phyloP scores from a whole-genome alignment of 768 basidiomycete genomes.

The Mrakia gelida region DNA sequence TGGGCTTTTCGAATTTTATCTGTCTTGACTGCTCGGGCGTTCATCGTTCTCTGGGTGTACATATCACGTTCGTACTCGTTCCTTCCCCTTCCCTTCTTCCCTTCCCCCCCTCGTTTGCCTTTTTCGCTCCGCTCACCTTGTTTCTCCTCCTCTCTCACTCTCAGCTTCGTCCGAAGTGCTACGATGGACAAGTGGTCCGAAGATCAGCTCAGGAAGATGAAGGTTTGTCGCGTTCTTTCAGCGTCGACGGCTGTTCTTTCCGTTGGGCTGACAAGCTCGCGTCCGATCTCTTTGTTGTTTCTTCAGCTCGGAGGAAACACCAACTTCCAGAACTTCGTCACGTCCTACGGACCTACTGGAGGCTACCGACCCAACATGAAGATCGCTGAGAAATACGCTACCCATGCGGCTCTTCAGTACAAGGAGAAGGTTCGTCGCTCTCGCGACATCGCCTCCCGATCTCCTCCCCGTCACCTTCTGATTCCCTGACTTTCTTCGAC shows the following conservation, averaged over 20 bases:
- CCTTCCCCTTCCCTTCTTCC: constrained; percentile 35
- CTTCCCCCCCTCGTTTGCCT: constrained; percentile 1
- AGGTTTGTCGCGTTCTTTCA: constrained; percentile 52
- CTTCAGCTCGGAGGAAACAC: constrained; percentile 79
- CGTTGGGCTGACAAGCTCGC: constrained; percentile 14
- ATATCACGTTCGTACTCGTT: constrained; percentile 59
- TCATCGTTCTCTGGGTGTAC: constrained; percentile 89
- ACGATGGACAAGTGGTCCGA: constrained; percentile 97
- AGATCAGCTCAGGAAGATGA: constrained; percentile 73
- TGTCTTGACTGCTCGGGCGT: constrained; percentile 64
- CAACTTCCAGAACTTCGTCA: constrained; percentile 73
- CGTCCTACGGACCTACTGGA: constrained; percentile 46
- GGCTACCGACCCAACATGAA: constrained; percentile 38
- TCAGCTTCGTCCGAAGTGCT: constrained; percentile 73
- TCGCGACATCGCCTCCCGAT: neutral
- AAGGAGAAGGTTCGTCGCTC: constrained; percentile 67
- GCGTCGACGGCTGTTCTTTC: neutral
- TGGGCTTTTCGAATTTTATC: constrained; percentile 64
- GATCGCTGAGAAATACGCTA: constrained; percentile 60
- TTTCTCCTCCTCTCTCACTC: constrained; percentile 45
- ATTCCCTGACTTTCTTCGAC: neutral
- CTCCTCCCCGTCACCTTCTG: neutral
- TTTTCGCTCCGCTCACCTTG: neutral
- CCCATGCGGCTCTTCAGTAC: constrained; percentile 92
- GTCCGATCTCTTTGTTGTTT: neutral